phyloP scores from a whole-genome alignment of 176 grass and related monocot species.

The Aegilops sharonensis region DNA sequence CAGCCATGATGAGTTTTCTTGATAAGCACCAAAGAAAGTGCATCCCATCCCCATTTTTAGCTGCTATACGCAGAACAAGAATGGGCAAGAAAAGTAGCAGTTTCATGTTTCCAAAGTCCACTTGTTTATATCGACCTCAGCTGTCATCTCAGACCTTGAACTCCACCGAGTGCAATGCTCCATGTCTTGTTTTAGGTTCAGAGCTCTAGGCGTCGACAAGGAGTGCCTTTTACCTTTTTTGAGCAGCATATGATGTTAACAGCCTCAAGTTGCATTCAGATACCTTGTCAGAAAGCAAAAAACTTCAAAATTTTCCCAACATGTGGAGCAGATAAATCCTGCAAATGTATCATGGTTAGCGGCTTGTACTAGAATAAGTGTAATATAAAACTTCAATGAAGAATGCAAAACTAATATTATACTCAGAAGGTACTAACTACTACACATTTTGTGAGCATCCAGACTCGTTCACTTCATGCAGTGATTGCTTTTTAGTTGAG shows the following conservation, averaged over 20 bases:
- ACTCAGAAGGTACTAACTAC: background rate
- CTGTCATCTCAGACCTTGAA: slow-evolving; percentile 1
- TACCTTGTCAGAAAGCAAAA: slow-evolving; percentile 25
- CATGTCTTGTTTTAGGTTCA: background rate
- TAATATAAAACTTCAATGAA: slow-evolving; percentile 3
- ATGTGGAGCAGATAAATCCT: slow-evolving; percentile 35
- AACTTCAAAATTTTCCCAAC: background rate
- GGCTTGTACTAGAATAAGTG: background rate
- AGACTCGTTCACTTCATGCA: background rate
- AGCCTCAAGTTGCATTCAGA: slow-evolving; percentile 14
- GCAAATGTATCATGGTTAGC: slow-evolving; percentile 24
- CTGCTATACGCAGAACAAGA: background rate
- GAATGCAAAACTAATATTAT: slow-evolving; percentile 5
- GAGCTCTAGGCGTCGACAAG: slow-evolving; percentile 5
- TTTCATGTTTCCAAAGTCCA: background rate
- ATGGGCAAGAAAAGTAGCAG: background rate
- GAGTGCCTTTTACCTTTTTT: slow-evolving; percentile 4
- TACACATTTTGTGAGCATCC: background rate
- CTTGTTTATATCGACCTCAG: slow-evolving; percentile 13
- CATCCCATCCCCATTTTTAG: background rate
- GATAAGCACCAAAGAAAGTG: background rate
- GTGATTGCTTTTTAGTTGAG: slow-evolving; percentile 1
- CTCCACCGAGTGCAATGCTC: background rate
- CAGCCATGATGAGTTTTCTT: background rate
- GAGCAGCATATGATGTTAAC: slow-evolving; percentile 22